Evolutionary conservation across 345 rosid species (phyloP).

Genomic region (Bruguiera parviflora): DNA sequence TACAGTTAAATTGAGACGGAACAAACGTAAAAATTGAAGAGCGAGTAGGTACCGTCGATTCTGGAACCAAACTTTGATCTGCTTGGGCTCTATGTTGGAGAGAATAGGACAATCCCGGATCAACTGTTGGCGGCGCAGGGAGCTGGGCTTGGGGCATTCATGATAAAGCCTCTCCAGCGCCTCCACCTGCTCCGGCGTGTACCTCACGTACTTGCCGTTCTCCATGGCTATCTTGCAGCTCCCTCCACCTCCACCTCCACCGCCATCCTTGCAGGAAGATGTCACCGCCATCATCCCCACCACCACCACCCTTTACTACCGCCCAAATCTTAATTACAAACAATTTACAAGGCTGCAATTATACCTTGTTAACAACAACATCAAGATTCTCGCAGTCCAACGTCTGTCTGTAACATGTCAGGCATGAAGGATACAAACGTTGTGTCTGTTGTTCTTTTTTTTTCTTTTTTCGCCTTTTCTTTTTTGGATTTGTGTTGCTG

Average conservation of each 20-base stretch:
- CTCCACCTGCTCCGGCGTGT: constrained; percentile 99
- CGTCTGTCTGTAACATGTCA: not conserved
- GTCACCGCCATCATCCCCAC: constrained; percentile 58
- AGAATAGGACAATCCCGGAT: constrained; percentile 99
- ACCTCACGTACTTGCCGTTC: constrained; percentile 97
- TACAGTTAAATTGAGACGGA: no score
- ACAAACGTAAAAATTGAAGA: not conserved
- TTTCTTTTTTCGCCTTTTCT: no score
- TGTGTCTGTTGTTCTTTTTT: no score
- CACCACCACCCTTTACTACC: not conserved
- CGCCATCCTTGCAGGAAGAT: constrained; percentile 64
- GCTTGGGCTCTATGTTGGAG: constrained; percentile 95
- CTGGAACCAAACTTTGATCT: constrained; percentile 99
- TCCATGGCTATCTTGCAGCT: constrained; percentile 41
- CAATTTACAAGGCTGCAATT: no score
- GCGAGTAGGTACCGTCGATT: constrained; percentile 63
- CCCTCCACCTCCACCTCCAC: not conserved
- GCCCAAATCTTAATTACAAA: not conserved
- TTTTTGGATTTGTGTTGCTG: no score
- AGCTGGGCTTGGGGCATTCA: constrained; percentile 98
- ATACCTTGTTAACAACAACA: no score
- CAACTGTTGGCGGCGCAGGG: constrained; percentile 94
- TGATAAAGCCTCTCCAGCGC: constrained; percentile 99
- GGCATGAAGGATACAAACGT: not conserved
- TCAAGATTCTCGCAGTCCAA: no score